Conservation (phyloP, 164 flowering plant genomes). For the Dillenia turbinata region DNA sequence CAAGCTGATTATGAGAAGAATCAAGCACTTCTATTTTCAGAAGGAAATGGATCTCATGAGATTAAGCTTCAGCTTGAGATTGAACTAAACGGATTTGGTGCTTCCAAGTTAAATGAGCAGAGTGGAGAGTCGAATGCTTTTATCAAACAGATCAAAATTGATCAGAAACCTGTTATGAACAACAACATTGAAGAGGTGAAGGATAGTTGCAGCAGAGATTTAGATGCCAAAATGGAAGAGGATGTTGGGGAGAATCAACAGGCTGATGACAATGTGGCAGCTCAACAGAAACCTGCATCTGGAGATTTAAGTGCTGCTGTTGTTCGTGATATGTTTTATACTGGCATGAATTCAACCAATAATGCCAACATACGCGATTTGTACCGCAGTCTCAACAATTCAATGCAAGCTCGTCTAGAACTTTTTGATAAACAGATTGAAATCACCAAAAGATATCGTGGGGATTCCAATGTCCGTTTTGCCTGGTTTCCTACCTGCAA, state of each 20-base stretch:
- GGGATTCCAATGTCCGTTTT: conserved; percentile 70
- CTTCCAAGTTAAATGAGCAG: conserved; percentile 35
- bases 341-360: conserved; percentile 29
- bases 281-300: conserved; percentile 3
- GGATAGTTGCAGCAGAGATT: conserved; percentile 18
- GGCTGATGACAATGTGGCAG: conserved; percentile 8
- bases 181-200: conserved; percentile 24
- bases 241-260: conserved; percentile 24
- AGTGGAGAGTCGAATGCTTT: conserved; percentile 54
- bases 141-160: conserved; percentile 31
- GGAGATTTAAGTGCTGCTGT: conserved; percentile 23
- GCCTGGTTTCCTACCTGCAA: conserved; percentile 83
- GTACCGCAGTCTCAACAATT: conserved; percentile 22
- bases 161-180: conserved; percentile 20
- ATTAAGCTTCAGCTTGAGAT: conserved; percentile 72
- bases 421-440: conserved; percentile 76
- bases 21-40: conserved; percentile 13
- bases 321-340: conserved; percentile 37
- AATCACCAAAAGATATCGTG: conserved; percentile 51
- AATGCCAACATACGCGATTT: conserved; percentile 39
- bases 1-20: conserved; percentile 15
- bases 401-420: conserved; percentile 38
- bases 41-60: conserved; percentile 36
- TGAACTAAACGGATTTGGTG: conserved; percentile 42
- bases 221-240: conserved; percentile 22